Evolutionary conservation across 2,329 filamentous ascomycete species (phyloP).

Genomic region (Xylariaceae sp.): DNA sequence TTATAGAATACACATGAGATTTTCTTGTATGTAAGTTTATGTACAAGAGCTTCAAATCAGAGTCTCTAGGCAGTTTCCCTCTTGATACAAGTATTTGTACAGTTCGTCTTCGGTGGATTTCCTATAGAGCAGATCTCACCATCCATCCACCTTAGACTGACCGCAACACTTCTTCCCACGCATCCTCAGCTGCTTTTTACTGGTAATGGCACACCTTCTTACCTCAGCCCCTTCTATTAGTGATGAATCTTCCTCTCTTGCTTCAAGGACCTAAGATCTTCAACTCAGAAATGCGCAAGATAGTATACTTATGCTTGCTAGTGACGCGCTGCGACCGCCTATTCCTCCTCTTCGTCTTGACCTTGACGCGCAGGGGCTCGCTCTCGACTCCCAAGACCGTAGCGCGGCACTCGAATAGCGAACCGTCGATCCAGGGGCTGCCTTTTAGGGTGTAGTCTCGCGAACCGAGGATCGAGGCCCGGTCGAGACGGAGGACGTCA

Average conservation of each 20-base stretch:
- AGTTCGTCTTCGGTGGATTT: too few species aligned
- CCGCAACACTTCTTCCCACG: too few species aligned
- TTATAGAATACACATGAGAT: too few species aligned
- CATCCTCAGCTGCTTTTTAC: too few species aligned
- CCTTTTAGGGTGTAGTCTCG: conserved; percentile 88
- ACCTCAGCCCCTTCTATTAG: not conserved
- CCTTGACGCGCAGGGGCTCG: conserved; percentile 70
- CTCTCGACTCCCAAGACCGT: conserved; percentile 80
- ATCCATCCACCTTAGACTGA: too few species aligned
- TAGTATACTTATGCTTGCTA: conserved; percentile 89
- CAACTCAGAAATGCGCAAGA: conserved; percentile 79
- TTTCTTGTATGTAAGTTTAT: too few species aligned
- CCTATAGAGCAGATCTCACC: too few species aligned
- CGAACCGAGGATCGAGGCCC: conserved; percentile 76
- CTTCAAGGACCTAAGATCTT: conserved; percentile 44
- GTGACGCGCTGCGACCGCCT: conserved; percentile 69
- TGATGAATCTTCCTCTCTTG: too few species aligned
- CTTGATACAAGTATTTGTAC: too few species aligned
- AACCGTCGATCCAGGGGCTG: conserved; percentile 75
- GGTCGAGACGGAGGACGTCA: conserved; percentile 82
- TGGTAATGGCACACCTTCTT: not conserved
- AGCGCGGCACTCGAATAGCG: conserved; percentile 79
- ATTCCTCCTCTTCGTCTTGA: conserved; percentile 78
- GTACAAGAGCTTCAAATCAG: too few species aligned
- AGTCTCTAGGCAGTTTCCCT: too few species aligned